Evolutionary conservation across 495 filamentous ascomycete genomes (phyloP).

Genomic region (Trichoderma asperelloides): DNA sequence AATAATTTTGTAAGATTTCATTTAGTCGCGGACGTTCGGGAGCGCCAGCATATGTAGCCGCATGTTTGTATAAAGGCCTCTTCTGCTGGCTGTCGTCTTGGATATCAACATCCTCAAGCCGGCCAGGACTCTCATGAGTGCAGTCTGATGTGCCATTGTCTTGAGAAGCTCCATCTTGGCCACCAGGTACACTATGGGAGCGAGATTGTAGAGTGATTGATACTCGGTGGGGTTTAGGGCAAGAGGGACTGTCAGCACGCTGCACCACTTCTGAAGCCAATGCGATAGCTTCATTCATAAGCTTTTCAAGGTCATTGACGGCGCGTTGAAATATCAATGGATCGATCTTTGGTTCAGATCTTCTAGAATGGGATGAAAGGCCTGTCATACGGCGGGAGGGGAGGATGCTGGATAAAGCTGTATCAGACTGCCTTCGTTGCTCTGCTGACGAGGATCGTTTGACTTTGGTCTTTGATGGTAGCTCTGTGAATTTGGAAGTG

Average conservation of each 20-base stretch:
- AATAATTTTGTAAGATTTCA: background rate
- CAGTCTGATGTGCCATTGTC: background rate
- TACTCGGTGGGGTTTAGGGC: background rate
- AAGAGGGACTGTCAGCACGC: slow-evolving; percentile 16
- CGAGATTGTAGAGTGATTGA: background rate
- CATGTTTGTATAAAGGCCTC: background rate
- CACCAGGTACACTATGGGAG: background rate
- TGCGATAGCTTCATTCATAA: slow-evolving; percentile 36
- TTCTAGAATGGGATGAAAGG: background rate
- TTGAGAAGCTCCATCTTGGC: background rate
- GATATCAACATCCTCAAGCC: background rate
- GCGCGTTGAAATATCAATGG: slow-evolving; percentile 21
- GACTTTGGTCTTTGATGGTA: slow-evolving; percentile 11
- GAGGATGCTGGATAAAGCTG: slow-evolving; percentile 11
- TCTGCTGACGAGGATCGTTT: slow-evolving; percentile 11
- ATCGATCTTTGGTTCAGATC: slow-evolving; percentile 13
- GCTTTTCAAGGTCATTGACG: slow-evolving; percentile 35
- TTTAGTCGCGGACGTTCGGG: background rate
- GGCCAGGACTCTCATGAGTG: background rate
- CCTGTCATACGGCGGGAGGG: background rate
- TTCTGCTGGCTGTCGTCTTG: background rate
- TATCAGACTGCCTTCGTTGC: slow-evolving; percentile 15
- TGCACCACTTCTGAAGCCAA: slow-evolving; percentile 30
- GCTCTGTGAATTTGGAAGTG: slow-evolving; percentile 17
- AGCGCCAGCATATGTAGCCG: background rate